These are phyloP conservation scores for Mrakia gelida DNA, from an alignment of 768 basidiomycete genomes.

Conservation along the genomic window DNA sequence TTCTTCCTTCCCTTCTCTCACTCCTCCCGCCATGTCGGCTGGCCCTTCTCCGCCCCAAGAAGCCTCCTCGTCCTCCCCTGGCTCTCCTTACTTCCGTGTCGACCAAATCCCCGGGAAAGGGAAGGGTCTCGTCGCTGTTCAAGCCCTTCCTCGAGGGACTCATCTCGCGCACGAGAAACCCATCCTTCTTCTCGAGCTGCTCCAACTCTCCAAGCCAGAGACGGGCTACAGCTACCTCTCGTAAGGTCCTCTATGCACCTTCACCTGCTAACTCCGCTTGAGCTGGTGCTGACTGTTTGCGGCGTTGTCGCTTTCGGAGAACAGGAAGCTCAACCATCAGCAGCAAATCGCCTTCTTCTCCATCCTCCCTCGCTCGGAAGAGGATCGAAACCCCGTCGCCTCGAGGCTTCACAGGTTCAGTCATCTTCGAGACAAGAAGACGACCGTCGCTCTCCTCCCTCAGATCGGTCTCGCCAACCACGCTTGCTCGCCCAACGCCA, in stretches of 20 bases:
- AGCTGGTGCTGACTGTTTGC: neutral
- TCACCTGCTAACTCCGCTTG: neutral
- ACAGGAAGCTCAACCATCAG: neutral
- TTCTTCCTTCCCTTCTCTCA: neutral
- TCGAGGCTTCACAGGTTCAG: neutral
- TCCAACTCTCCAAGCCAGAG: neutral
- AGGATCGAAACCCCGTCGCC: neutral
- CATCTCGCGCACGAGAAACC: neutral
- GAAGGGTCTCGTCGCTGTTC: neutral
- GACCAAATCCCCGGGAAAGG: neutral
- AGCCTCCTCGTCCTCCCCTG: neutral
- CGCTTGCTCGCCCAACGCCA: neutral
- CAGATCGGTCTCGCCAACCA: neutral
- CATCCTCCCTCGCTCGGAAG: neutral
- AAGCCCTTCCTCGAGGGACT: neutral
- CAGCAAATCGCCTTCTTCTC: neutral
- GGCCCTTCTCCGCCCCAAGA: neutral
- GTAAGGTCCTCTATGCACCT: neutral
- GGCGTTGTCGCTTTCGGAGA: neutral
- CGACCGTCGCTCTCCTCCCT: neutral
- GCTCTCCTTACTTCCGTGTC: neutral
- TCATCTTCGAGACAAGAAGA: neutral
- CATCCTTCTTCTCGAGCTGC: neutral
- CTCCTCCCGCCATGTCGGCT: neutral
- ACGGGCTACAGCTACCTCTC: neutral